Evolutionary conservation across 148 eudicot species (phyloP), one percentile per base, ranked within the genome.

Genomic region (Oxyria digyna): DNA sequence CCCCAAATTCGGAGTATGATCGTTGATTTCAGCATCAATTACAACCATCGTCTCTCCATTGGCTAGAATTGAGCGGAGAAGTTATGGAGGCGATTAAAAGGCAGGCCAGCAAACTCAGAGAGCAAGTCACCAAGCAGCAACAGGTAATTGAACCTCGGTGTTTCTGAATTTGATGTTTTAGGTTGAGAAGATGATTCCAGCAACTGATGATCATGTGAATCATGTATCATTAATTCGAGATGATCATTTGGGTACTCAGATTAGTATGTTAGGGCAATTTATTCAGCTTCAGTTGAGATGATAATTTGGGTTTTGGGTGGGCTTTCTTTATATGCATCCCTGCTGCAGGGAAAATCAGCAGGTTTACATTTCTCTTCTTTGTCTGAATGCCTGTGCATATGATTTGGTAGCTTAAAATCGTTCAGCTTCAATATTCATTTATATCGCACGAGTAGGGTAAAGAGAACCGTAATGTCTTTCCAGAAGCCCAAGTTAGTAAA

Each of bases 91-190:
- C 97, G 68, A 78, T 88, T 37, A 88, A 83, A 77, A 88, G 81
- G 81, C 97, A 91, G 81, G 92, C 92, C 40, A 88, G 83, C 74
- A 88, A 87, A 84, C 71, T 91, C 59, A 83, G 88, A 63, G 90
- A 88, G 67, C 97, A 88, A 82, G 96, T 91, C 29, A 78, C 96
- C n/a, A 88, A 83, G 74, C 97, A 91, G 38, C 97, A 91, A 29
- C 96, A 91, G 90, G 96, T 91, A 71, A 6, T 67, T 1, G 31
- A 24, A 9, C 24, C 62, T 6, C 38, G 38, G 4, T n/a, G n/a
- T 54, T 46, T 2, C 31, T 24, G 23, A 4, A 54, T 54, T 54
- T 54, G 37, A 4, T 57, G 37, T 29, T 59, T 29, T 14, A 27
- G 37, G 9, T 26, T 29, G 20, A 15, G 38, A 59, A 31, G n/a